Evolutionary conservation across 2,329 filamentous ascomycete species (phyloP), one percentile per base, ranked within the genome.

Genomic region (Aschersonia sp.): DNA sequence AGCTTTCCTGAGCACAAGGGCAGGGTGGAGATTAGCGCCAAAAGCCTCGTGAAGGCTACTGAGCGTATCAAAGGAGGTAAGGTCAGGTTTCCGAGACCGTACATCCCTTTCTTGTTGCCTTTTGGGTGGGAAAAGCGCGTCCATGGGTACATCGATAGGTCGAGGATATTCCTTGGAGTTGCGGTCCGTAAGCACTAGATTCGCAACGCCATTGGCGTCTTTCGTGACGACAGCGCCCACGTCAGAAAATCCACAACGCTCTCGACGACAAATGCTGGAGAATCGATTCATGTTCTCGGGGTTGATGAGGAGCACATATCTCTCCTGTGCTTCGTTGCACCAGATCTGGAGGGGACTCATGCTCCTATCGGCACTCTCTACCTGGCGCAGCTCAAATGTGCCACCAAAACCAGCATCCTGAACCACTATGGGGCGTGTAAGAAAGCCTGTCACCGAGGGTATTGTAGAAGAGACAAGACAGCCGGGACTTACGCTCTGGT

Each of bases 261-360:
- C 92, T 61, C 92, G 78, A 52, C 83, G 70, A 61, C 78, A 81
- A 49, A 83, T 83, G 61, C 70, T 78, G 43, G 71, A 70, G 58
- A 83, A 98, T 72, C 66, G 81, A 57, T 91, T 89, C 59, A 97
- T 77, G 47, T 81, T 75, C 28, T 92, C 83, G 46, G 80, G 78
- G 51, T 89, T 88, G 52, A 98, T 80, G 6, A 94, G 82, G 57
- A 98, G 71, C 5, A 98, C 92, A 58, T 98, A 98, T 62, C 92
- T 78, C 66, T 98, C 92, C 62, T 98, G 92, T 0, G 92, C 88
- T 64, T 97, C 91, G 57, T 91, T 94, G 65, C 92, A 96, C 89
- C 91, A 97, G 44, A 98, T 95, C 62, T 97, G 87, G 50, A 98
- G 77, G 28, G 92, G 92, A 59, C 87, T 95, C 85, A 98, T 91